phyloP scores from a whole-genome alignment of 768 basidiomycete species.

The Boletus sensibilis region DNA sequence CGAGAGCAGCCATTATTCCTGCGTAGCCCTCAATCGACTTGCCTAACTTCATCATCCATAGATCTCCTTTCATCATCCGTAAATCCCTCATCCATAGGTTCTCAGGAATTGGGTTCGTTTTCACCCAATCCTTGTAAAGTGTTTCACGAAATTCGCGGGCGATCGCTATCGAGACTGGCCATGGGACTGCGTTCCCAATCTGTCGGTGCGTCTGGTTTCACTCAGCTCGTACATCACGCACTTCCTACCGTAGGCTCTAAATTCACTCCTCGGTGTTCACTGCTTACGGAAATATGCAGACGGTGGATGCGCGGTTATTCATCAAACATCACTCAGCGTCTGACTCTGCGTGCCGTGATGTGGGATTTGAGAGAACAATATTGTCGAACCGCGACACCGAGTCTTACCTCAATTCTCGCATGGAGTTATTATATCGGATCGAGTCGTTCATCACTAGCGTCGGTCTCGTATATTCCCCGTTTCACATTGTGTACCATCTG shows the following conservation, averaged over 20 bases:
- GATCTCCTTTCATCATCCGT: background rate
- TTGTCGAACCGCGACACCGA: no score
- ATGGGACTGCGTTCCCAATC: constrained; percentile 79
- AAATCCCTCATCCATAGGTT: constrained; percentile 34
- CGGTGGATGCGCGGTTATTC: no score
- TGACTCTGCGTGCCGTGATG: no score
- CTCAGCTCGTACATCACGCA: no score
- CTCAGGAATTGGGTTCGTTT: constrained; percentile 21
- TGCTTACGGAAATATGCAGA: no score
- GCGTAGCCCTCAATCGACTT: constrained; percentile 29
- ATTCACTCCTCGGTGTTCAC: no score
- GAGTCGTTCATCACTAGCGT: background rate
- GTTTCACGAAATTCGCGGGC: constrained; percentile 59
- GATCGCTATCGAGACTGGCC: constrained; percentile 60
- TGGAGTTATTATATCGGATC: no score
- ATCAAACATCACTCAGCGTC: no score
- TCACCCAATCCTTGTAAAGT: constrained; percentile 52
- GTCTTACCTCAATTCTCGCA: no score
- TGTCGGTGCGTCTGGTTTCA: constrained; percentile 71
- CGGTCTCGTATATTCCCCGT: no score
- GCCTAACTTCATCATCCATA: constrained; percentile 23
- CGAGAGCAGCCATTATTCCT: background rate
- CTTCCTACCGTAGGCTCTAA: no score
- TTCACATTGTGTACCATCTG: background rate
- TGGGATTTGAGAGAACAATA: no score